Base-by-base conservation (phyloP, 2,329 filamentous ascomycete genomes). In the Pseudocercospora crystallina region DNA sequence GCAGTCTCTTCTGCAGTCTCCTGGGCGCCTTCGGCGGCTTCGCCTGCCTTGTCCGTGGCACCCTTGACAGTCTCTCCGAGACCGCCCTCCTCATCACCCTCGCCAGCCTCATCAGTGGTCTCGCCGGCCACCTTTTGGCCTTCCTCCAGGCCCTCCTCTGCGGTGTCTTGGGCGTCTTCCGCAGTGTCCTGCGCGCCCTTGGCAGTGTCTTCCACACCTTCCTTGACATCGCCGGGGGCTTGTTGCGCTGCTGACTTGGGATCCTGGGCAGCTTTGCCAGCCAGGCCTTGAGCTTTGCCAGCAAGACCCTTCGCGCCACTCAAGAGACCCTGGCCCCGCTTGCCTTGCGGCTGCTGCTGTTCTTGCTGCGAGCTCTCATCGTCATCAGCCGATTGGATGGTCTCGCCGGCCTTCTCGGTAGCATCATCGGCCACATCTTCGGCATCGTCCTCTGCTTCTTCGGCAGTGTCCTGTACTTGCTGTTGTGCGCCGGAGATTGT, bases 281-380 rank as follows among this genome's bases (percentile, higher is more conserved):
- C 74, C 35, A 76, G 64, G 48, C 70, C 71, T n/a, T 70, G 70
- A 32, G 74, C 75, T 60, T 74, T 73, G 53, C 71, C 73, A 57
- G 75, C 73, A 15, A 77, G 70, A 49, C 73, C 73, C 43, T 74
- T 71, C 34, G 73, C 74, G 51, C 72, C 71, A 52, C 69, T 72
- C 57, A 75, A 53, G 12, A 73, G 66, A 47, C 72, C 70, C 39
- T 69, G 65, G 41, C 65, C 66, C 26, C 64, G 55, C 55, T 54
- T 59, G 36, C 42, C 45, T 43, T 52, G 51, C 35, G 47, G 44
- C 15, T 70, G 58, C 57, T 71, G 62, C 41, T 59, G 54, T 40
- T 59, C 51, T 14, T 63, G 59, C 43, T 65, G 54, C 39, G 58
- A 47, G 42, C 40, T 58, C 37, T 63, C 61, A 34, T 65, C 59